Percentiles rank a stretch among this genome's conserved stretches.
These are phyloP conservation scores for Endothia cerciana DNA, from an alignment of 2,329 filamentous ascomycete genomes.

Conservation along the genomic window DNA sequence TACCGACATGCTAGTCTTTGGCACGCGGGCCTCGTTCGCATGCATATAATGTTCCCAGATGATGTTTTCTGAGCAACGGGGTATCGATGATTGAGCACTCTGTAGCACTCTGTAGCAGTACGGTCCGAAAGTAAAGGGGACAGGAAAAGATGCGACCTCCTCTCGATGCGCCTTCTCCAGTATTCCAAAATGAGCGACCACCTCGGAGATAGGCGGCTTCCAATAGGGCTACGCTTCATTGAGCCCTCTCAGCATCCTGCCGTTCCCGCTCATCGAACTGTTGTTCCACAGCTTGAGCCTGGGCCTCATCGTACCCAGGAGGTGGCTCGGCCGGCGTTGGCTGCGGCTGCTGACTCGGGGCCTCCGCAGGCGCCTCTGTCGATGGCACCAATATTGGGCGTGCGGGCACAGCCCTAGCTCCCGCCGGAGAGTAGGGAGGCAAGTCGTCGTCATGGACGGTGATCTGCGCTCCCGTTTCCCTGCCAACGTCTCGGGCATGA, in stretches of 20 bases:
- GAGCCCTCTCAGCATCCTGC: constrained; percentile 67
- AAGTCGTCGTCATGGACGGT: constrained; percentile 74
- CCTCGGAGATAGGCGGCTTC: background rate
- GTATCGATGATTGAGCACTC: background rate
- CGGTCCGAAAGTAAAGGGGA: background rate
- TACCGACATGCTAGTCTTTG: background rate
- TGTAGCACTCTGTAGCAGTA: background rate
- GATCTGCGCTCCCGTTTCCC: constrained; percentile 66
- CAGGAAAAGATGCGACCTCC: background rate
- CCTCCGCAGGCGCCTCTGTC: constrained; percentile 30
- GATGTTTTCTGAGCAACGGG: background rate
- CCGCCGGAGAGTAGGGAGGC: constrained; percentile 70
- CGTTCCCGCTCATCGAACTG: constrained; percentile 72
- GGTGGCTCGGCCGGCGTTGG: constrained; percentile 73
- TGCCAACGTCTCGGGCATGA: constrained; percentile 76
- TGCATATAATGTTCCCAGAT: background rate
- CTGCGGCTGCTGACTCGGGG: constrained; percentile 35
- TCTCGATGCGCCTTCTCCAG: constrained; percentile 34
- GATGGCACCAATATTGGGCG: constrained; percentile 33
- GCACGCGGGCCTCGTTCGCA: background rate
- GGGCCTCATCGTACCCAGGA: constrained; percentile 89
- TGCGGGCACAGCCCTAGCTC: constrained; percentile 34
- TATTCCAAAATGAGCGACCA: background rate
- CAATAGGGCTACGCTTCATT: constrained; percentile 36
- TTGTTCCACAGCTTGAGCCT: constrained; percentile 67